Evolutionary conservation across 306 rosid genomes (phyloP).

Genomic region (Nissolia schottii): DNA sequence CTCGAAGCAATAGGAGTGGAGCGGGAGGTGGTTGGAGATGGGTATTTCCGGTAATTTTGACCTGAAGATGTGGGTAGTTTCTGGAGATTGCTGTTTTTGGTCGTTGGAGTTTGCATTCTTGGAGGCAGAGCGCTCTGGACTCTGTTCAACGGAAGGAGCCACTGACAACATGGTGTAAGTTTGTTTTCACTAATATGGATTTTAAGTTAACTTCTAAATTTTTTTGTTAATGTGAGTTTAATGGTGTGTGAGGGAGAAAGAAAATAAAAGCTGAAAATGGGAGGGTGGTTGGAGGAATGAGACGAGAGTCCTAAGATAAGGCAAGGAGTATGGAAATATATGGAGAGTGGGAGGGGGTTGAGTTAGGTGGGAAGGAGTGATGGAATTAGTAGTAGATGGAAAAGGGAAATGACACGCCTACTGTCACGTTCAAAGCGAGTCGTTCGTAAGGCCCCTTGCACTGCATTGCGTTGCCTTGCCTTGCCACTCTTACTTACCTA

Average conservation of each 20-base stretch:
- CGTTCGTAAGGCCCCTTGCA: too few relatives aligned
- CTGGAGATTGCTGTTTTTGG: background rate
- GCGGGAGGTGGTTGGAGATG: conserved; percentile 65
- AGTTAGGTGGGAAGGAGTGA: conserved; percentile 32
- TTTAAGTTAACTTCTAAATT: background rate
- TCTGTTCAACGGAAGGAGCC: conserved; percentile 43
- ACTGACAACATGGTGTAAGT: conserved; percentile 41
- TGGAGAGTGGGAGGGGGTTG: background rate
- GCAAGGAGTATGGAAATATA: background rate
- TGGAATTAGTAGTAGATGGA: conserved; percentile 3
- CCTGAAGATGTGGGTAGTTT: conserved; percentile 37
- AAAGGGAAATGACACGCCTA: background rate
- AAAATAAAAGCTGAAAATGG: background rate
- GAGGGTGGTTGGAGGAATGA: background rate
- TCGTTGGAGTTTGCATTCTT: background rate
- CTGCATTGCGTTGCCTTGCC: too few relatives aligned
- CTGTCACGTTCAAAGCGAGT: conserved; percentile 26
- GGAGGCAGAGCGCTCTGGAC: conserved; percentile 9
- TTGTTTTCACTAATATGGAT: background rate
- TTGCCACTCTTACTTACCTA: conserved; percentile 26
- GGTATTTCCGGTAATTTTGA: conserved; percentile 71
- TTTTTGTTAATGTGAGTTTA: background rate
- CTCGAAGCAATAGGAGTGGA: conserved; percentile 67
- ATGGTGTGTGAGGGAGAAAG: background rate
- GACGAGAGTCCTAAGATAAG: background rate